phyloP scores from a whole-genome alignment of 148 eudicot species.

The Agrostemma githago region DNA sequence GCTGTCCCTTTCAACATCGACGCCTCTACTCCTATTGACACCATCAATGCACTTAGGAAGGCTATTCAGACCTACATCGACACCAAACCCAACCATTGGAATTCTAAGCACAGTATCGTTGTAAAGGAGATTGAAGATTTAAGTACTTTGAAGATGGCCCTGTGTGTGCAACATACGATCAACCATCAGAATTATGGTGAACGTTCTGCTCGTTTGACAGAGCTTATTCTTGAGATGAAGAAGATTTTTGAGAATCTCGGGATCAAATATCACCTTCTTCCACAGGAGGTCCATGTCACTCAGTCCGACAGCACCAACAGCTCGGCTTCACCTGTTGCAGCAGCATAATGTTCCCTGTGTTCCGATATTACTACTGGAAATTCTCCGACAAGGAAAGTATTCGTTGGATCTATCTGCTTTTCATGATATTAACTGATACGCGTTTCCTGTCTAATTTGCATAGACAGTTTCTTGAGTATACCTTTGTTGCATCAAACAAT shows the following conservation, averaged over 20 bases:
- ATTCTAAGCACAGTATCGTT: constrained; percentile 44
- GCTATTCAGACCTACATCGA: constrained; percentile 63
- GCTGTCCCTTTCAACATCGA: constrained; percentile 41
- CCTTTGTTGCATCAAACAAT: no score
- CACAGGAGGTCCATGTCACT: constrained; percentile 60
- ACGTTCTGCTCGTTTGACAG: constrained; percentile 37
- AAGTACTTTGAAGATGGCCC: constrained; percentile 49
- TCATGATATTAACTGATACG: neutral
- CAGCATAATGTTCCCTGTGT: neutral
- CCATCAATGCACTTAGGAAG: constrained; percentile 49
- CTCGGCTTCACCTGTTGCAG: constrained; percentile 10
- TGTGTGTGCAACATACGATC: constrained; percentile 58
- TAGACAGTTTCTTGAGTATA: no score
- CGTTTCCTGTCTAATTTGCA: neutral
- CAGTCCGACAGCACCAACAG: constrained; percentile 27
- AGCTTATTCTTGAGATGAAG: constrained; percentile 57
- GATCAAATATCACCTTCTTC: constrained; percentile 53
- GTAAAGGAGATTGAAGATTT: constrained; percentile 53
- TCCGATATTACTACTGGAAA: neutral
- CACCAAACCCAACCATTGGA: constrained; percentile 61
- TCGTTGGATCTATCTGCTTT: neutral
- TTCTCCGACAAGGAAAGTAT: neutral
- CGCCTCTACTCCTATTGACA: constrained; percentile 47
- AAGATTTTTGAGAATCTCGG: constrained; percentile 39
- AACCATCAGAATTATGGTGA: constrained; percentile 68